Base-by-base conservation (phyloP, 2,329 filamentous ascomycete species). In the Hypoxylon sp. region DNA sequence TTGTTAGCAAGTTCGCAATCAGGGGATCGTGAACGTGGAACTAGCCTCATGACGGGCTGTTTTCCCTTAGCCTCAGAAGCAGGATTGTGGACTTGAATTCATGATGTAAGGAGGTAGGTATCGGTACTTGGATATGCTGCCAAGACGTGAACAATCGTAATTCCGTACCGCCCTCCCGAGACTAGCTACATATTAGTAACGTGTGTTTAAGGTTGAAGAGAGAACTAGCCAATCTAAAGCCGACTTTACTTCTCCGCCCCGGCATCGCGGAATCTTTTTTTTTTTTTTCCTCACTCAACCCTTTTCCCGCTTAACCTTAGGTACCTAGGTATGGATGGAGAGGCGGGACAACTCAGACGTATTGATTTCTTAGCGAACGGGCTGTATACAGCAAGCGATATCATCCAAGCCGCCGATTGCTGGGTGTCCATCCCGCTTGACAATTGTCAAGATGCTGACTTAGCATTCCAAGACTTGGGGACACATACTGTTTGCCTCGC, bases 81-180 rank as follows among this genome's bases (percentile, higher is more conserved):
- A 41, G 54, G 49, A 56, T 57, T 32, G 50, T 56, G 62, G 62
- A 15, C 8, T 11, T 5, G 62, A 15, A 4, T 11, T 5, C 8
- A 34, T 10, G 32, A 34, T 10, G 32, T 39, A 15, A 39, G 6
- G 37, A 39, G 6, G 37, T 37, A 10, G 37, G 8, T 58, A 41
- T 62, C 49, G 59, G 57, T 63, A 59, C 53, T 61, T 59, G 47
- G 56, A 64, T 47, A 61, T 34, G 43, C 24, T 46, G 65, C 62
- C 65, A 68, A 68, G 65, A 65, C 47, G 13, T 54, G 51, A 64
- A 52, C 39, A 57, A 59, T 62, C 59, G 51, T 65, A 57, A 63
- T 59, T 43, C 19, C 65, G 65, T 66, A 68, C 65, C 65, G 65
- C 65, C 62, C 63, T 66, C 62, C 65, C 65, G 65, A 68, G 51